Conservation (phyloP, 768 basidiomycete species). For the Auriscalpium vulgare region DNA sequence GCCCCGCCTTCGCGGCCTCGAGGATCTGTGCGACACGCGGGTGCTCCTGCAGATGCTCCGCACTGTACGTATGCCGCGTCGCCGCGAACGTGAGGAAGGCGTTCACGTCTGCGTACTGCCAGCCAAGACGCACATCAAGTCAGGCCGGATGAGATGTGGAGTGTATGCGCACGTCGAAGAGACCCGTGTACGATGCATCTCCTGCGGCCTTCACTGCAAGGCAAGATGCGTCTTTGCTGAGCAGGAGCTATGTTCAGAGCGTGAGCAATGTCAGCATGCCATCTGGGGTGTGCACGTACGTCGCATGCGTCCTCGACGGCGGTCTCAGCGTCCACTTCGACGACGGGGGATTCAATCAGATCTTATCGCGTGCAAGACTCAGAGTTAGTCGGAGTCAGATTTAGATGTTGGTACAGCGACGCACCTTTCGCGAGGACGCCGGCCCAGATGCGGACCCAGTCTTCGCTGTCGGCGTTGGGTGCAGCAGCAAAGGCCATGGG, state of each 20-base stretch:
- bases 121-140: background rate
- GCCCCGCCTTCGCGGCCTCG: conserved; percentile 63
- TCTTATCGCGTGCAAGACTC: conserved; percentile 34
- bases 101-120: conserved; percentile 77
- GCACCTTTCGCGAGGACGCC: conserved; percentile 49
- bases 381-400: no score
- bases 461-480: conserved; percentile 32
- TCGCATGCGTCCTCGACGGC: conserved; percentile 82
- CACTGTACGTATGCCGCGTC: conserved; percentile 59
- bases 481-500: conserved; percentile 14
- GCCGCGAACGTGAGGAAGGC: conserved; percentile 83
- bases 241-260: conserved; percentile 38
- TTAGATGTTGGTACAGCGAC: conserved; percentile 3
- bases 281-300: conserved; percentile 30
- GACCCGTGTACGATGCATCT: conserved; percentile 34
- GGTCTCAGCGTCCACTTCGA: conserved; percentile 59
- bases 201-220: conserved; percentile 45
- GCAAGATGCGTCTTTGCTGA: conserved; percentile 56
- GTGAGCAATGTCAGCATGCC: background rate
- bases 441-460: conserved; percentile 57
- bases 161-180: conserved; percentile 60
- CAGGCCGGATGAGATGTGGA: background rate
- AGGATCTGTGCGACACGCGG: conserved; percentile 61
- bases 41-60: conserved; percentile 53
- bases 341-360: conserved; percentile 61